Evolutionary conservation across 495 filamentous ascomycete genomes (phyloP).

Genomic region (Aspergillus diversus): DNA sequence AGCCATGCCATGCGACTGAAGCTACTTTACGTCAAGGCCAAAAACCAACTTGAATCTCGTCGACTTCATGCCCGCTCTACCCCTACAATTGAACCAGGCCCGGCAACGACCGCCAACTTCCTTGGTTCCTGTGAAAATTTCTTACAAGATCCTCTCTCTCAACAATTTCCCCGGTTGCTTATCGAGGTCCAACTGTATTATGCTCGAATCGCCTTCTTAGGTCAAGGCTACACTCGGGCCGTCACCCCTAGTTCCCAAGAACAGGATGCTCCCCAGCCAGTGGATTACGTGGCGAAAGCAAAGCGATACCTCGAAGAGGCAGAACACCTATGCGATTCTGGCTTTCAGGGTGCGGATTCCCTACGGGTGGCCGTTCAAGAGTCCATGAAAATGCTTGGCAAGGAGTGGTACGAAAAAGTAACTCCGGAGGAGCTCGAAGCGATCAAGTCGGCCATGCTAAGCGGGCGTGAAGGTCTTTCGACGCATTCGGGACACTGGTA

Average conservation of each 20-base stretch:
- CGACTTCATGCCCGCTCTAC: not conserved
- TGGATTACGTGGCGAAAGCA: not conserved
- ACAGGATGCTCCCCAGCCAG: not conserved
- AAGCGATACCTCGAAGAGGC: constrained; percentile 2
- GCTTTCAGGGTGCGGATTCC: not conserved
- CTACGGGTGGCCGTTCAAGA: not conserved
- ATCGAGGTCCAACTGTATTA: constrained; percentile 10
- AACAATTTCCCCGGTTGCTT: not conserved
- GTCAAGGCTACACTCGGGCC: not conserved
- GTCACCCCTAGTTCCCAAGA: not conserved
- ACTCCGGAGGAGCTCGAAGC: not conserved
- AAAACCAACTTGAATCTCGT: not conserved
- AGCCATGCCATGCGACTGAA: not conserved
- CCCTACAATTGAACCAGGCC: not conserved
- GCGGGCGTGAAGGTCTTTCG: not conserved
- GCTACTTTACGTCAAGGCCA: not conserved
- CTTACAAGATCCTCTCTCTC: not conserved
- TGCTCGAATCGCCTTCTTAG: not conserved
- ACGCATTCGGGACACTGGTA: constrained; percentile 18
- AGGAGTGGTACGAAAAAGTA: constrained; percentile 4
- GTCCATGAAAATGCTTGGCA: not conserved
- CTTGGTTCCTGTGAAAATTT: not conserved
- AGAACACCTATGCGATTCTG: not conserved
- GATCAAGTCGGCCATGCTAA: constrained; percentile 11
- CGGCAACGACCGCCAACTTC: not conserved